These are phyloP conservation scores for Amaranthus tricolor DNA, from an alignment of 179 eudicot species.

Conservation along the genomic window DNA sequence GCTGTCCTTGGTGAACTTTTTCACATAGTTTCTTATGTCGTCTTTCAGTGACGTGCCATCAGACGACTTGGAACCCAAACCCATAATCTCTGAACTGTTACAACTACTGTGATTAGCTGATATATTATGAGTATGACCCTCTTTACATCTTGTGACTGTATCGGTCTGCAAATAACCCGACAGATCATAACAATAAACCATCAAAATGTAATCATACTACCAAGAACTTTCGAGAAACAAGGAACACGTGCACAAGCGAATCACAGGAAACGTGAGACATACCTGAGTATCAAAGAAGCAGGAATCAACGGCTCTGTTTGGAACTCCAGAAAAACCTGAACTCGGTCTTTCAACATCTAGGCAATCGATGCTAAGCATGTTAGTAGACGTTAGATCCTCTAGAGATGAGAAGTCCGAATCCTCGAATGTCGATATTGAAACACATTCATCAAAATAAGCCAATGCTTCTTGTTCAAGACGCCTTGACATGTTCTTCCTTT, in stretches of 20 bases:
- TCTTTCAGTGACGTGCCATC: conserved; percentile 36
- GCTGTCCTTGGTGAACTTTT: conserved; percentile 42
- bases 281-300: conserved; percentile 47
- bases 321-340: conserved; percentile 25
- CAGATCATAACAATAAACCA: conserved; percentile 6
- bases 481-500: conserved; percentile 72
- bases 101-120: conserved; percentile 18
- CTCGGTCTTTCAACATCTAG: conserved; percentile 17
- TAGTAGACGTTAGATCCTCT: conserved; percentile 61
- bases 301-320: conserved; percentile 27
- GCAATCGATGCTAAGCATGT: conserved; percentile 26
- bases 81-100: conserved; percentile 17
- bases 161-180: conserved; percentile 32
- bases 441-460: conserved; percentile 96
- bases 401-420: conserved; percentile 94
- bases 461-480: conserved; percentile 89
- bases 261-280: conserved; percentile 1
- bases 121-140: conserved; percentile 21
- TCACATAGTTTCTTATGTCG: conserved; percentile 51
- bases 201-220: not conserved
- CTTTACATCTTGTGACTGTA: conserved; percentile 21
- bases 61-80: conserved; percentile 37
- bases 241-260: not conserved
- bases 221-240: not conserved
- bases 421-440: conserved; percentile 95